Percentiles rank a stretch among this genome's conserved stretches.
Evolutionary conservation across 176 grass and related monocot species (phyloP).

Genomic region (Zea mays): DNA sequence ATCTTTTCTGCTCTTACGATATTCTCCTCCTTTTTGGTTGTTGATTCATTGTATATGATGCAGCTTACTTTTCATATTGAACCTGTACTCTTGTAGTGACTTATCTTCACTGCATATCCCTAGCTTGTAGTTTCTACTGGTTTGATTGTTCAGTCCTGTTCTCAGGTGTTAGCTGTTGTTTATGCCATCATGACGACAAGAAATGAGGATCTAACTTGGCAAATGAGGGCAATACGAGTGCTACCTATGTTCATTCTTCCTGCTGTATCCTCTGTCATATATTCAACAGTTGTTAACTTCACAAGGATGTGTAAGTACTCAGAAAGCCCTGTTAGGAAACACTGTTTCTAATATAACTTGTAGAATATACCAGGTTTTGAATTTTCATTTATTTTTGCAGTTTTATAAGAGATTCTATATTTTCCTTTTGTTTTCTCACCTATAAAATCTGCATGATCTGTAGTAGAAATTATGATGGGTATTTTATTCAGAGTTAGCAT

Average conservation of each 20-base stretch:
- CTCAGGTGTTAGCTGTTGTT: constrained; percentile 70
- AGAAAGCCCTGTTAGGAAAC: background rate
- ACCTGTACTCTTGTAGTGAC: background rate
- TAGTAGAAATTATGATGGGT: background rate
- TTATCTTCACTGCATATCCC: background rate
- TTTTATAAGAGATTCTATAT: background rate
- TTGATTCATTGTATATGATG: background rate
- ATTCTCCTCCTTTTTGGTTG: background rate
- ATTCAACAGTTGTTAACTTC: constrained; percentile 70
- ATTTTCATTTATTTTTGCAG: constrained; percentile 7
- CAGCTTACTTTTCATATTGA: background rate
- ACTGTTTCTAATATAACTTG: background rate
- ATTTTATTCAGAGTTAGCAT: constrained; percentile 3
- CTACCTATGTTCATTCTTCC: constrained; percentile 86
- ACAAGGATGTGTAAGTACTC: constrained; percentile 80
- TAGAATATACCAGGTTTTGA: background rate
- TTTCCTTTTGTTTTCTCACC: background rate
- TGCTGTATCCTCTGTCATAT: constrained; percentile 63
- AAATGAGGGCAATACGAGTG: constrained; percentile 66
- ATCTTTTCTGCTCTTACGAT: background rate
- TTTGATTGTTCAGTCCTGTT: constrained; percentile 38
- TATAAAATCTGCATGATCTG: constrained; percentile 30
- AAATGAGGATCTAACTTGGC: constrained; percentile 72
- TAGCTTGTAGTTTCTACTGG: background rate
- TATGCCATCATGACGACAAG: constrained; percentile 82